Evolutionary conservation across 2,329 filamentous ascomycete genomes (phyloP), one percentile per base, ranked within the genome.

Genomic region (Fusarium humuli): DNA sequence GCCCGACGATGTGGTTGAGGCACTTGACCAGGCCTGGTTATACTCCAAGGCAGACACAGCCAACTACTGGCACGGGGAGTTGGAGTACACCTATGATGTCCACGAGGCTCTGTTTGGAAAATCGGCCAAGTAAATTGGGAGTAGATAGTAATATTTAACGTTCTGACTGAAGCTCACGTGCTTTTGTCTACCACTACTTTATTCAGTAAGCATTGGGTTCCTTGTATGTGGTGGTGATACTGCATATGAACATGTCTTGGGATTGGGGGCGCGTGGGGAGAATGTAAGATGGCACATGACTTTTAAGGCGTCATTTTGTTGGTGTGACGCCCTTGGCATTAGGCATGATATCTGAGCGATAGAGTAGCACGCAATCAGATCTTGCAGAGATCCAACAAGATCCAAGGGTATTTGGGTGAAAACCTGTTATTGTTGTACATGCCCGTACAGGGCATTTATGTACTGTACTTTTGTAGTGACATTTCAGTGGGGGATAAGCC

Each of bases 1-100:
- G 68, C 93, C 93, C 0, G 88, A 92, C 14, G 92, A 94, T 27
- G 90, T 97, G 18, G 86, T 97, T 12, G 80, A 90, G 77, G 90
- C 87, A 14, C 82, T 97, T 61, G 93, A 97, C 72, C 83, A 92
- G 79, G 93, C 92, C 6, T 97, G 94, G 94, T 69, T 84, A 73
- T 82, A 91, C n/a, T 83, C 87, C 14, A 94, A 94, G 82, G 77
- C 80, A 4, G 85, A 87, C 34, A 82, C 83, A 12, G 67, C 82
- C 11, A 81, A 82, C 52, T 88, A 88, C 73, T 88, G 85, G 85
- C 86, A 88, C 71, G 81, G 83, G 57, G 88, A 91, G 52, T 78
- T 92, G 57, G 85, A 87, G 77, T 93, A 93, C 73, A 86, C 83
- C 16, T 93, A 92, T 73, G 83, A 93, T 75, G 89, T 90, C 9